Base-by-base conservation (phyloP, 768 basidiomycete genomes). In the Russula earlei region DNA sequence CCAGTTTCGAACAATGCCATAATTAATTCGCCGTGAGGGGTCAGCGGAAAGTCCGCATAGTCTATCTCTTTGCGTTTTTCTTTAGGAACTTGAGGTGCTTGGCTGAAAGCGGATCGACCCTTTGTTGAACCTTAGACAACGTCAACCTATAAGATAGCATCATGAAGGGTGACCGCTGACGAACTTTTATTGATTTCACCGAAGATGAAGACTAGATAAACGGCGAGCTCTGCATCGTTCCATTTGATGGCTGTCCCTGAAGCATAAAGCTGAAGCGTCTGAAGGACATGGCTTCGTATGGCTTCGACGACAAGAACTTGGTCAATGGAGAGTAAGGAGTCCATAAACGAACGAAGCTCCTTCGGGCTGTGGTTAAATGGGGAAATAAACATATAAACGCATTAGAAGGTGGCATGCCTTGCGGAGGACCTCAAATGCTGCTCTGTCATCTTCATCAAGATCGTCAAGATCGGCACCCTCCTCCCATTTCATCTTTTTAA, bases 121-220 rank as follows among this genome's bases (percentile, higher is more conserved):
- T 87, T 90, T 2, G 80, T 83, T 38, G 83, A 84, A 67, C 76
- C 83, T 87, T 55, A 17, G n/a, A 41, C 53, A 6, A 49, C 17
- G 57, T 62, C 17, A 56, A 55, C 50, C 41, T 10, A 20, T 12
- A 17, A 61, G 17, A n/a, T 3, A 8, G 5, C 5, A 14, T 38
- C 27, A 31, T 19, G 15, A 40, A 24, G n/a, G 8, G 2, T 10
- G 27, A 12, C 11, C 8, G 9, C 11, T 12, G 47, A 66, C 84
- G 49, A 55, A 92, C 94, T 81, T 75, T 91, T 95, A 69, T 82
- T 84, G 62, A 95, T 82, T 68, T 96, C 93, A 41, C 95, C 95
- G 64, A 90, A 98, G 33, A 95, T 87, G 66, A 84, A 97, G 10
- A 97, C 83, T 24, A 98, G 77, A 68, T 92, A 92, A n/a, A 95